Evolutionary conservation across 2,329 filamentous ascomycete genomes (phyloP).

Genomic region (Thelonectria blattea): DNA sequence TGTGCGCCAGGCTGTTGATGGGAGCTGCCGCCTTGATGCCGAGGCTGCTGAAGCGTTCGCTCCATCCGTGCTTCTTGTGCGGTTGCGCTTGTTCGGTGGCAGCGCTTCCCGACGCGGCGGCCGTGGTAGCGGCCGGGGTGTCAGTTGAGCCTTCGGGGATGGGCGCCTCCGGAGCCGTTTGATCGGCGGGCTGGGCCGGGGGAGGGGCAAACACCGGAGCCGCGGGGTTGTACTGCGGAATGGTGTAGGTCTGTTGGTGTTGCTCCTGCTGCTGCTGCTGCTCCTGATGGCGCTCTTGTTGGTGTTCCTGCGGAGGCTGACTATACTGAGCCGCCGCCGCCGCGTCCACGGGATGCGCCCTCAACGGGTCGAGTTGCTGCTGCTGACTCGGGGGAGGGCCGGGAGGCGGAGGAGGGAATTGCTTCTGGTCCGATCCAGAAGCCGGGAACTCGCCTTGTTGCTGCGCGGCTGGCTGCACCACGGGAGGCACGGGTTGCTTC

Average conservation of each 20-base stretch:
- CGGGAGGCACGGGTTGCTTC: slow-evolving; percentile 3
- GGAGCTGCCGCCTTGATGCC: slow-evolving; percentile 65
- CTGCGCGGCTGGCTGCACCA: background rate
- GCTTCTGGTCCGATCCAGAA: slow-evolving; percentile 3
- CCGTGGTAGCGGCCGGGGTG: background rate
- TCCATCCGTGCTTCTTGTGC: slow-evolving; percentile 39
- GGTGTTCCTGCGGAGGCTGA: slow-evolving; percentile 14
- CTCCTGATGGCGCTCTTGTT: slow-evolving; percentile 7
- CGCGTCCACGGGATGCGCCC: slow-evolving; percentile 25
- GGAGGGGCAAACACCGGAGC: slow-evolving; percentile 41
- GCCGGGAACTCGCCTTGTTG: background rate
- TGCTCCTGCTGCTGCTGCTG: slow-evolving; percentile 25
- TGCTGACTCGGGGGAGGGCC: slow-evolving; percentile 30
- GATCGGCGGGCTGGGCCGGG: slow-evolving; percentile 24
- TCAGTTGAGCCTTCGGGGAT: background rate
- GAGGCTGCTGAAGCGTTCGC: slow-evolving; percentile 41
- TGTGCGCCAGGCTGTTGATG: slow-evolving; percentile 82
- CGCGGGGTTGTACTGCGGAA: slow-evolving; percentile 42
- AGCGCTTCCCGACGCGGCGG: background rate
- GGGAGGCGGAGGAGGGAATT: slow-evolving; percentile 31
- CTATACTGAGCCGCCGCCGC: background rate
- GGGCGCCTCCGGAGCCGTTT: slow-evolving; percentile 3
- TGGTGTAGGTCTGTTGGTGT: slow-evolving; percentile 35
- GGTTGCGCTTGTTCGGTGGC: slow-evolving; percentile 15
- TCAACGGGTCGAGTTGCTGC: slow-evolving; percentile 30